Evolutionary conservation across 2,329 filamentous ascomycete species (phyloP).

Genomic region (Epicoccum nigrum): DNA sequence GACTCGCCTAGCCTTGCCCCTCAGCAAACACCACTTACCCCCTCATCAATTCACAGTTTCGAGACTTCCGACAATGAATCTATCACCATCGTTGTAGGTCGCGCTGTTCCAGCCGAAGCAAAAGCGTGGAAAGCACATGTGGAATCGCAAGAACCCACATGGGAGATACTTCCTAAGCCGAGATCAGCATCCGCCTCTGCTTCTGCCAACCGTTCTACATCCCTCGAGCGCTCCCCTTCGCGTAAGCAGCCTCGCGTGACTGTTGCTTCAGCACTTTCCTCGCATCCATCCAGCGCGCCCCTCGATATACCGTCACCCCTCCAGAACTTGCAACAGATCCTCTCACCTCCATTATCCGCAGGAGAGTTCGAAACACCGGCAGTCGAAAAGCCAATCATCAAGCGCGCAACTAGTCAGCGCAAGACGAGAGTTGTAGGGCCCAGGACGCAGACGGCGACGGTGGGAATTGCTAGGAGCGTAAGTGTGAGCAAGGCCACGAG

Average conservation of each 20-base stretch:
- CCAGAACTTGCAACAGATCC: constrained; percentile 25
- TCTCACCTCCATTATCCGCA: constrained; percentile 26
- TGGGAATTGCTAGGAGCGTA: constrained; percentile 43
- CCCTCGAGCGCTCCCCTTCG: constrained; percentile 5
- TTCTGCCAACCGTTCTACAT: constrained; percentile 2
- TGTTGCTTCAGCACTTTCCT: constrained; percentile 36
- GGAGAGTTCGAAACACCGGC: constrained; percentile 1
- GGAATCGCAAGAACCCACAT: constrained; percentile 38
- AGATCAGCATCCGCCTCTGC: constrained; percentile 14
- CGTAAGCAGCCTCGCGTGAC: constrained; percentile 33
- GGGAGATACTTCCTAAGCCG: constrained; percentile 36
- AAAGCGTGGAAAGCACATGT: constrained; percentile 30
- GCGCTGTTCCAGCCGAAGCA: constrained; percentile 16
- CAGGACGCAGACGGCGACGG: constrained; percentile 27
- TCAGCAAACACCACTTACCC: constrained; percentile 30
- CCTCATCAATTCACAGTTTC: constrained; percentile 36
- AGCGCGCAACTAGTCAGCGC: constrained; percentile 14
- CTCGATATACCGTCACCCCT: constrained; percentile 31
- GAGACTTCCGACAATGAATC: constrained; percentile 38
- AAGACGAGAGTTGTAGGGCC: constrained; percentile 7
- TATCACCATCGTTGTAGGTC: constrained; percentile 34
- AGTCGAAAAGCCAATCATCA: constrained; percentile 23
- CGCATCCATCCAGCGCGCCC: constrained; percentile 33
- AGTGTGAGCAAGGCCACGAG: constrained; percentile 40
- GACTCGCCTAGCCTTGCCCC: constrained; percentile 22